Evolutionary conservation across 2,329 filamentous ascomycete genomes (phyloP).

Genomic region (Thielaviopsis ethacetica): DNA sequence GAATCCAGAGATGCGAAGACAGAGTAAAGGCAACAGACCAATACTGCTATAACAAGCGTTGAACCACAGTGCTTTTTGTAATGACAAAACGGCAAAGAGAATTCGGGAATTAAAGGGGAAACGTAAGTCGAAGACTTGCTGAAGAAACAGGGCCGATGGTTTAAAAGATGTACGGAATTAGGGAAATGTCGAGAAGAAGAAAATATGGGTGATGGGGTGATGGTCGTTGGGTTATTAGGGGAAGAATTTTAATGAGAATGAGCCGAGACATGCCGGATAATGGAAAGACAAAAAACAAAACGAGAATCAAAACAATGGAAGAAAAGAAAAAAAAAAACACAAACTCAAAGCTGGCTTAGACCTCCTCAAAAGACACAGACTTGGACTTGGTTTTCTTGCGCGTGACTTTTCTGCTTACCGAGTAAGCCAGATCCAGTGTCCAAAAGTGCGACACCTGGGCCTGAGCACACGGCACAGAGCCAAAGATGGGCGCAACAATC

Average conservation of each 20-base stretch:
- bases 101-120: background rate
- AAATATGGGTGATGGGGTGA: background rate
- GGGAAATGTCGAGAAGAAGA: background rate
- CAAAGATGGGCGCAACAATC: conserved; percentile 50
- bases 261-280: background rate
- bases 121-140: background rate
- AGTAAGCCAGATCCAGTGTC: conserved; percentile 52
- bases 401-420: conserved; percentile 53
- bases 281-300: background rate
- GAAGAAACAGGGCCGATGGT: too few species aligned
- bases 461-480: conserved; percentile 49
- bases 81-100: background rate
- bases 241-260: background rate
- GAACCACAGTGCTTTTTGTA: background rate
- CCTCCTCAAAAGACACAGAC: background rate
- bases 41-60: background rate
- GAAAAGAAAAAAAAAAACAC: background rate
- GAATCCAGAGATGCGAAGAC: background rate
- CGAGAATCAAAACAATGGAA: background rate
- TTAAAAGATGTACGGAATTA: background rate
- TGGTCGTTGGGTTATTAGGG: background rate
- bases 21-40: background rate
- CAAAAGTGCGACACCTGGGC: conserved; percentile 55
- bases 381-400: conserved; percentile 16
- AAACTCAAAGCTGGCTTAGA: background rate